Evolutionary conservation across 192 early-diverging fungal species (phyloP).

Genomic region (Linnemannia schmuckeri): DNA sequence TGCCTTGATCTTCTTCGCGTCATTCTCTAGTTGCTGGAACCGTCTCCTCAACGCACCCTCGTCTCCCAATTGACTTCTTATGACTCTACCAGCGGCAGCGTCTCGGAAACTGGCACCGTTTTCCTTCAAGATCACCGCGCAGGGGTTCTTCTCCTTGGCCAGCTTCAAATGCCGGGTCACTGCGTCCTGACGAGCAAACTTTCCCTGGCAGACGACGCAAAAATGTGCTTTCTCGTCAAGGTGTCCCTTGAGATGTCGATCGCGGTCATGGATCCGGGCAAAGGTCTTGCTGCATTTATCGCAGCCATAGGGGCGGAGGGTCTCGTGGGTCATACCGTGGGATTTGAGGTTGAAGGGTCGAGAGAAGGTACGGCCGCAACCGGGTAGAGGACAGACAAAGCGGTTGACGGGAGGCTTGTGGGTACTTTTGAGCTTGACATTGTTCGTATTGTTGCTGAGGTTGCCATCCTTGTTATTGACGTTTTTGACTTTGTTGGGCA

Average conservation of each 20-base stretch:
- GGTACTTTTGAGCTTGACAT: not conserved
- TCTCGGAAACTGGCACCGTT: slow-evolving; percentile 17
- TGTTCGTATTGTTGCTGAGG: not conserved
- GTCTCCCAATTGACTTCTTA: slow-evolving; percentile 15
- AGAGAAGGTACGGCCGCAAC: slow-evolving; percentile 64
- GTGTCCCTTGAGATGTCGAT: slow-evolving; percentile 81
- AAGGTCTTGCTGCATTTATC: slow-evolving; percentile 80
- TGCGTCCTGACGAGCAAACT: slow-evolving; percentile 63
- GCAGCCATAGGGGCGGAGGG: slow-evolving; percentile 75
- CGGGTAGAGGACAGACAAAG: slow-evolving; percentile 23
- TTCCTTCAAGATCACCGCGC: slow-evolving; percentile 24
- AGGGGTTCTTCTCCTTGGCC: slow-evolving; percentile 31
- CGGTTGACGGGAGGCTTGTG: slow-evolving; percentile 14
- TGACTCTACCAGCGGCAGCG: slow-evolving; percentile 27
- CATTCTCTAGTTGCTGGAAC: slow-evolving; percentile 20
- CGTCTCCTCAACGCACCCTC: slow-evolving; percentile 11
- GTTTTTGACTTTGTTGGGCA: not conserved
- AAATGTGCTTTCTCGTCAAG: slow-evolving; percentile 74
- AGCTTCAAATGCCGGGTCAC: slow-evolving; percentile 50
- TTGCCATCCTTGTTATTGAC: not conserved
- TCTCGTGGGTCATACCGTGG: slow-evolving; percentile 76
- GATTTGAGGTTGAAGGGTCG: slow-evolving; percentile 81
- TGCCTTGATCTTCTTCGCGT: slow-evolving; percentile 15
- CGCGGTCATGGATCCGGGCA: slow-evolving; percentile 84
- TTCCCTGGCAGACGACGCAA: slow-evolving; percentile 76